Conservation (phyloP, 768 basidiomycete genomes). For the Collybiopsis confluens region DNA sequence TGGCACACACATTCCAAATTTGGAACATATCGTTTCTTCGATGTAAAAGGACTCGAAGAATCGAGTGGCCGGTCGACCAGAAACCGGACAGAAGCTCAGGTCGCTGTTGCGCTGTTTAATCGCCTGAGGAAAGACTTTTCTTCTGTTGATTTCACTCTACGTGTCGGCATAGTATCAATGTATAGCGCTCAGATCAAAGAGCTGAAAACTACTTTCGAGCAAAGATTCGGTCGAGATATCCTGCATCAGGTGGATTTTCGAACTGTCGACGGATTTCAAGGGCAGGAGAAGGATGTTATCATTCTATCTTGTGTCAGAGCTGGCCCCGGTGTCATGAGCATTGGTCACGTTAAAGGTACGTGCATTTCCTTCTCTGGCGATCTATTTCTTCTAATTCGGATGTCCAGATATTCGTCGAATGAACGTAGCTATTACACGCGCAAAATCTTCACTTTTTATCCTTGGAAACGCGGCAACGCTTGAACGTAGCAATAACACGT, state of each 20-base stretch:
- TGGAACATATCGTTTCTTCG: constrained; percentile 87
- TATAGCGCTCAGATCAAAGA: constrained; percentile 87
- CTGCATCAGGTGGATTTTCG: constrained; percentile 82
- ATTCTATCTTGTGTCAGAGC: constrained; percentile 96
- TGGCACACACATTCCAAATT: constrained; percentile 84
- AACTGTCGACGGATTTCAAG: constrained; percentile 98
- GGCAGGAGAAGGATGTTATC: constrained; percentile 98
- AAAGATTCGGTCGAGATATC: constrained; percentile 69
- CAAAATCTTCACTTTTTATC: constrained; percentile 90
- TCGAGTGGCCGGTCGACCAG: constrained; percentile 63
- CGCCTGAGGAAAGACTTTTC: constrained; percentile 64
- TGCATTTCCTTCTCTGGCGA: neutral
- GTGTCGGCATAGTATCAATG: constrained; percentile 83
- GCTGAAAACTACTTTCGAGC: constrained; percentile 63
- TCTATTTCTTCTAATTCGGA: constrained; percentile 1
- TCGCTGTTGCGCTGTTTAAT: constrained; percentile 74
- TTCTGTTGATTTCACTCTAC: constrained; percentile 44
- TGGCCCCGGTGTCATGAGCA: constrained; percentile 72
- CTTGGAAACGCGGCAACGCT: constrained; percentile 89
- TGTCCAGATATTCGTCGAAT: constrained; percentile 74
- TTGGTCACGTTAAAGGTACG: constrained; percentile 86
- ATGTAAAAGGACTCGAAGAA: constrained; percentile 69
- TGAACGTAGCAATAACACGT: constrained; percentile 76
- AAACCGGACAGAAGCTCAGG: constrained; percentile 70
- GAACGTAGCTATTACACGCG: constrained; percentile 99